phyloP scores from a whole-genome alignment of 2,329 filamentous ascomycete genomes.

The Cryoendolithus antarcticus region DNA sequence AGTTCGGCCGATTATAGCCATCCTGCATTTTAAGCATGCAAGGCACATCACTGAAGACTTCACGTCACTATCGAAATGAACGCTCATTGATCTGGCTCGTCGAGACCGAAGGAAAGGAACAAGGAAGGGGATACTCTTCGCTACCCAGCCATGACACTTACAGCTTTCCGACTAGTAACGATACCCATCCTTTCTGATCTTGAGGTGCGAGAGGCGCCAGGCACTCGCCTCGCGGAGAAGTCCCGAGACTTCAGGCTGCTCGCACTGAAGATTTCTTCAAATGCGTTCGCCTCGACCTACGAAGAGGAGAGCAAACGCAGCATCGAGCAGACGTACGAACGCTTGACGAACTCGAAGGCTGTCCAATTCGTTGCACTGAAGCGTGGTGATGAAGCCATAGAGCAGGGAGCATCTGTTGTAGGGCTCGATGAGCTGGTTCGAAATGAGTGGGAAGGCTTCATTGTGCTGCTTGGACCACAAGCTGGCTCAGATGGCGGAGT shows the following conservation, averaged over 20 bases:
- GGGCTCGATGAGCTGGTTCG: slow-evolving; percentile 5
- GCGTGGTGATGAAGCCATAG: neutral
- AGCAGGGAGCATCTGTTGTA: neutral
- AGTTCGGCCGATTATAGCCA: no score
- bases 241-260: slow-evolving; percentile 16
- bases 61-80: no score
- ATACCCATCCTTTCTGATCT: neutral
- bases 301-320: slow-evolving; percentile 13
- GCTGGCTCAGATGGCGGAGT: slow-evolving; percentile 1
- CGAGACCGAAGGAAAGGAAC: slow-evolving; percentile 1
- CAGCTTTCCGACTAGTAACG: slow-evolving; percentile 1
- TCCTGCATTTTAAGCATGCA: no score
- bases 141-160: neutral
- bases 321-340: slow-evolving; percentile 11
- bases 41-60: no score
- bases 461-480: slow-evolving; percentile 17
- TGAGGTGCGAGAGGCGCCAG: no score
- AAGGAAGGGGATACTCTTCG: neutral
- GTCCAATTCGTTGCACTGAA: slow-evolving; percentile 14
- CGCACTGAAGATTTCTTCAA: slow-evolving; percentile 16
- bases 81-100: no score
- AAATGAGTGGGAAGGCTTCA: slow-evolving; percentile 16
- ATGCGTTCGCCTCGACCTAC: slow-evolving; percentile 20
- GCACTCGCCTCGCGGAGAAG: slow-evolving; percentile 8
- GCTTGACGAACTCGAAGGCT: slow-evolving; percentile 16